Evolutionary conservation across 2,329 filamentous ascomycete species (phyloP).

Genomic region (Ilyonectria robusta): DNA sequence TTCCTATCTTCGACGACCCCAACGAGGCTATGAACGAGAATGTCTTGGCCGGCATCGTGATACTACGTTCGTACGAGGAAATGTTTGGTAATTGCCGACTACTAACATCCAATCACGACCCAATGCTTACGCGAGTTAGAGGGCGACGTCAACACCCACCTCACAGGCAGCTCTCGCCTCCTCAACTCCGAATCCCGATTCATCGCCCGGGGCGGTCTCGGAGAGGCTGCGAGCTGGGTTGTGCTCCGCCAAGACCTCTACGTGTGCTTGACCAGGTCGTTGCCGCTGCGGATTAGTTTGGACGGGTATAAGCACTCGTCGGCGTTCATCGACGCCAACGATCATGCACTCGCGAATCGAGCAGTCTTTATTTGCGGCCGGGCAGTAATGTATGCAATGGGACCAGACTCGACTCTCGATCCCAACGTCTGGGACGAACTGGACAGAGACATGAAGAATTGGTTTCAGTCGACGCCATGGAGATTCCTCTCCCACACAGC

Average conservation of each 20-base stretch:
- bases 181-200: conserved; percentile 48
- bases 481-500: conserved; percentile 31
- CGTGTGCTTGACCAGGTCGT: conserved; percentile 59
- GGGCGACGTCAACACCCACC: conserved; percentile 46
- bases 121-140: conserved; percentile 32
- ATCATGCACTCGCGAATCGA: conserved; percentile 48
- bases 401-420: conserved; percentile 48
- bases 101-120: background rate
- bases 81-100: conserved; percentile 49
- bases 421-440: conserved; percentile 37
- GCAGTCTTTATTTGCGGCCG: conserved; percentile 48
- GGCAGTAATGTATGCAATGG: conserved; percentile 52
- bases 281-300: conserved; percentile 53
- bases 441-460: conserved; percentile 39
- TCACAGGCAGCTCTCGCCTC: conserved; percentile 45
- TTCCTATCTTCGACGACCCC: conserved; percentile 54
- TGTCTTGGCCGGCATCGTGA: conserved; percentile 56
- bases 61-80: conserved; percentile 58
- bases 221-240: conserved; percentile 61
- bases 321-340: conserved; percentile 41
- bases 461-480: conserved; percentile 42
- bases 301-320: conserved; percentile 50
- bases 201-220: conserved; percentile 52
- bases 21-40: conserved; percentile 54
- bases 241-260: conserved; percentile 65